Evolutionary conservation across 2,329 filamentous ascomycete species (phyloP).

Genomic region (Parascedosporium putredinis): DNA sequence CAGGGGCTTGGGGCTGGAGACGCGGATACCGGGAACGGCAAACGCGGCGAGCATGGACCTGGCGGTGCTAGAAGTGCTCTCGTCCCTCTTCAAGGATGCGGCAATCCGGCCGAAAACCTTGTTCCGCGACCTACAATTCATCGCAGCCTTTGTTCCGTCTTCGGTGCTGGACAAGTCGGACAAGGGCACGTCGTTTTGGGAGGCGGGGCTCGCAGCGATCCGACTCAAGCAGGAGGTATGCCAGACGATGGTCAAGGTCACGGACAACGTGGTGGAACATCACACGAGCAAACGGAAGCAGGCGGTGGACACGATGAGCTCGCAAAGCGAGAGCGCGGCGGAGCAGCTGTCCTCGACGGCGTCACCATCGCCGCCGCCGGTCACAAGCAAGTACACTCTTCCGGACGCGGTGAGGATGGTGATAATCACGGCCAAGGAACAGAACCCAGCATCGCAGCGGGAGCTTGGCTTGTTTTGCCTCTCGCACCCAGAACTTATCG

Average conservation of each 20-base stretch:
- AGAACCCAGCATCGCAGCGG: slow-evolving; percentile 71
- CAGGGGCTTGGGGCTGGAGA: background rate
- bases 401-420: slow-evolving; percentile 80
- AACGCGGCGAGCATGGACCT: slow-evolving; percentile 30
- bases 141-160: slow-evolving; percentile 54
- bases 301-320: slow-evolving; percentile 13
- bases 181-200: slow-evolving; percentile 73
- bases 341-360: too few relatives aligned
- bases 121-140: slow-evolving; percentile 72
- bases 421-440: slow-evolving; percentile 89
- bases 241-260: slow-evolving; percentile 61
- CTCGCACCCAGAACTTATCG: slow-evolving; percentile 77
- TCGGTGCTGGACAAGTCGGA: slow-evolving; percentile 51
- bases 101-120: slow-evolving; percentile 67
- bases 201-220: slow-evolving; percentile 80
- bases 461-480: slow-evolving; percentile 91
- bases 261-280: slow-evolving; percentile 43
- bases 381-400: slow-evolving; percentile 56
- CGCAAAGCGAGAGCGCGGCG: slow-evolving; percentile 8
- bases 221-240: slow-evolving; percentile 80
- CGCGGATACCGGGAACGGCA: slow-evolving; percentile 10
- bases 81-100: slow-evolving; percentile 55
- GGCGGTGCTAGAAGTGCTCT: slow-evolving; percentile 55
- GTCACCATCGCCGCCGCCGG: slow-evolving; percentile 32
- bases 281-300: slow-evolving; percentile 44